Evolutionary conservation across 2,329 filamentous ascomycete genomes (phyloP), one percentile per base, ranked within the genome.

Genomic region (Colletotrichum scovillei): DNA sequence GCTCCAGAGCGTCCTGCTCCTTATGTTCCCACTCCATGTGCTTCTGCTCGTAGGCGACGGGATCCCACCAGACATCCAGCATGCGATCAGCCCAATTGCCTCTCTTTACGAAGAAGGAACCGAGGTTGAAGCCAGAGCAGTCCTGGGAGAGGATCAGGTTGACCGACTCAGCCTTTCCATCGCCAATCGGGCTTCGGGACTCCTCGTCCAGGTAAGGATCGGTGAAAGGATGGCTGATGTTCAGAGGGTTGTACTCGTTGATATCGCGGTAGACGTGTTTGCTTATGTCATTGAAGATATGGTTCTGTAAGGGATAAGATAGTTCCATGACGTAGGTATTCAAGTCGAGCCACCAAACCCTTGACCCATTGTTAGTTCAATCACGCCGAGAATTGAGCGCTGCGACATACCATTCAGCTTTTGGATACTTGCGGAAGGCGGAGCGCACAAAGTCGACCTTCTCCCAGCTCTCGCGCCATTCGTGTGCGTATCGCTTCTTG

Each of bases 1-100:
- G 93, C 84, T 98, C 95, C 55, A 99, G 86, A 1, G 95, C 95
- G 80, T 98, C 95, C 84, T 99, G 97, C 82, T 99, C 97, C 82
- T 98, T 98, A 87, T 99, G 97, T 80, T 97, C 95, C 97, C 97
- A 99, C 75, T 97, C 91, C 95, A 98, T 98, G 82, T 99, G 97
- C 81, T 95, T 97, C 84, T 99, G 97, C 84, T 99, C 97, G 82
- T 99, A 99, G 70, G 93, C 91, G 35, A 98, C 95, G 0, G 97
- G 97, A 79, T 99, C 97, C 97, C 97, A 99, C 97, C 97, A 99
- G 65, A 98, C 89, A 80, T 99, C 97, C 46, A 99, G 89, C 22
- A 99, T 86, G 5, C 95, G 92, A 79, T 98, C 96, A 0, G 95
- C 94, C 94, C 95, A 99, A 30, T 91, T 87, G 78, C 94, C 94